phyloP scores from a whole-genome alignment of 2,329 filamentous ascomycete genomes.

The Nigrograna mackinnonii region DNA sequence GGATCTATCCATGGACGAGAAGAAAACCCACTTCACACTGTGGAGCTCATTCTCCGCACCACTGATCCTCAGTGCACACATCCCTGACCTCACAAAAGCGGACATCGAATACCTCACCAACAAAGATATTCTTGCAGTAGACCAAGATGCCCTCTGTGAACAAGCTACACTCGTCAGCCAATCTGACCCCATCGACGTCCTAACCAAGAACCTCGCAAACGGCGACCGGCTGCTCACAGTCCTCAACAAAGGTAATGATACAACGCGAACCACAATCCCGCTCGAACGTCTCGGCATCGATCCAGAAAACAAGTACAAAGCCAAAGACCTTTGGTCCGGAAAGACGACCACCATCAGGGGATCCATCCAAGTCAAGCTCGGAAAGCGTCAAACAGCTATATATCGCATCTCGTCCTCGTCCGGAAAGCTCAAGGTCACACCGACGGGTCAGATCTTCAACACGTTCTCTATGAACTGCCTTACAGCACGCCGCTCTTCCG shows the following conservation, averaged over 20 bases:
- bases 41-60: conserved; percentile 43
- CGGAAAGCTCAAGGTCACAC: conserved; percentile 26
- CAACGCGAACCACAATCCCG: conserved; percentile 33
- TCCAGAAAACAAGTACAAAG: conserved; percentile 28
- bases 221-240: conserved; percentile 53
- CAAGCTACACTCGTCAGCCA: conserved; percentile 54
- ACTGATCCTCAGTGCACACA: conserved; percentile 44
- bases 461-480: conserved; percentile 51
- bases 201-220: conserved; percentile 52
- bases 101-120: conserved; percentile 33
- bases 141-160: conserved; percentile 48
- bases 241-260: conserved; percentile 46
- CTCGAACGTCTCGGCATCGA: conserved; percentile 43
- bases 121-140: conserved; percentile 45
- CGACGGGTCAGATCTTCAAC: conserved; percentile 56
- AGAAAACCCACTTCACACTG: conserved; percentile 40
- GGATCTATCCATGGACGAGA: conserved; percentile 38
- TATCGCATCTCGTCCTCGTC: conserved; percentile 41
- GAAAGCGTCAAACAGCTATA: conserved; percentile 46
- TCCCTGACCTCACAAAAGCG: conserved; percentile 40
- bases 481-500: conserved; percentile 30
- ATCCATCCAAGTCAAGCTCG: conserved; percentile 31
- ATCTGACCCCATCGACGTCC: conserved; percentile 47
- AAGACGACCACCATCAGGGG: conserved; percentile 21
- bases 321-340: conserved; percentile 52